Evolutionary conservation across 129 eudicot genomes (phyloP).

Genomic region (Pulicaria dysenterica): DNA sequence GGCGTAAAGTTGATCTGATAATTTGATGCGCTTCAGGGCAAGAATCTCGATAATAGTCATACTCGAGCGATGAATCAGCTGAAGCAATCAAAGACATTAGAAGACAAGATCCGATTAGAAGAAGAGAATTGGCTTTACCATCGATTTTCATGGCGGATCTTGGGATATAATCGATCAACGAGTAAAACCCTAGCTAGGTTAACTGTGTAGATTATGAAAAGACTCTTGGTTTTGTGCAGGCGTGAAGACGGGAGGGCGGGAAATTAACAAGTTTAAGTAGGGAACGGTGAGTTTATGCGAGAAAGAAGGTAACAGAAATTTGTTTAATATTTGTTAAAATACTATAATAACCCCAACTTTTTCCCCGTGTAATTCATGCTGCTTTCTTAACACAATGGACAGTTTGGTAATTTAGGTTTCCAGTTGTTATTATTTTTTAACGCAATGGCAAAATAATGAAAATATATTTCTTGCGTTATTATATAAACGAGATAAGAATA

Average conservation of each 20-base stretch:
- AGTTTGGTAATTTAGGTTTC: too few species aligned
- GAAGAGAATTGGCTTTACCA: constrained; percentile 8
- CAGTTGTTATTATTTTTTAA: too few species aligned
- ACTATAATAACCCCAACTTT: neutral
- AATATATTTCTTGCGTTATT: too few species aligned
- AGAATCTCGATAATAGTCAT: constrained; percentile 64
- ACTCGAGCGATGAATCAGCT: constrained; percentile 45
- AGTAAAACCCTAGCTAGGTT: constrained; percentile 20
- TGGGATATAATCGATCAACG: neutral
- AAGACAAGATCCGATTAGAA: constrained; percentile 32
- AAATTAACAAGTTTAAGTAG: neutral
- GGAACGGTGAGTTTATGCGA: neutral
- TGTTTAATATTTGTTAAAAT: neutral
- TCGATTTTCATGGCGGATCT: constrained; percentile 33
- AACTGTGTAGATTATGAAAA: constrained; percentile 11
- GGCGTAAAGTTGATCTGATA: constrained; percentile 43
- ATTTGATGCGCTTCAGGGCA: constrained; percentile 63
- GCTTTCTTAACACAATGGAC: too few species aligned
- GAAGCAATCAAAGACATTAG: constrained; percentile 23
- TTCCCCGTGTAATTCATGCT: neutral
- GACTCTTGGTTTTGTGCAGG: constrained; percentile 16
- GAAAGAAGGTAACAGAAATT: constrained; percentile 27
- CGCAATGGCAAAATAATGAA: too few species aligned
- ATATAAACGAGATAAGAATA: too few species aligned
- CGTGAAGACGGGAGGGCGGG: constrained; percentile 32